Percentiles rank a stretch among this genome's conserved stretches.
Evolutionary conservation across 1,284 basidiomycete genomes (phyloP).

Genomic region (Stereum hirsutum): DNA sequence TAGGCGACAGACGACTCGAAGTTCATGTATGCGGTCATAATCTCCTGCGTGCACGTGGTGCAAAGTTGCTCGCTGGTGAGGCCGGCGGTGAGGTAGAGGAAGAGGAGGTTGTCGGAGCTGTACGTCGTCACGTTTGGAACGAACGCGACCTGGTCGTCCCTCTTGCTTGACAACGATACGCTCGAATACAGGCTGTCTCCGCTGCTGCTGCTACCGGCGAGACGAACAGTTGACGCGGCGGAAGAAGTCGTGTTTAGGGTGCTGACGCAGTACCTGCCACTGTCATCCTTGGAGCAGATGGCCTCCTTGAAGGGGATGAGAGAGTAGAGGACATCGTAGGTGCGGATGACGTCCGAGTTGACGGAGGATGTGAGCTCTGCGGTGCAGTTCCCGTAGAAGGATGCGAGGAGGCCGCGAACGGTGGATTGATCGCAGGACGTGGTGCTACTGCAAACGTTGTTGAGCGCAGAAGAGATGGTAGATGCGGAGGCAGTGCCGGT

Average conservation of each 20-base stretch:
- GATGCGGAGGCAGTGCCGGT: conserved; percentile 31
- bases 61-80: conserved; percentile 52
- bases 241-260: conserved; percentile 9
- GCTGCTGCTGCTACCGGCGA: neutral
- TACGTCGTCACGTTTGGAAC: conserved; percentile 65
- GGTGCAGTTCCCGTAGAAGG: conserved; percentile 64
- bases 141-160: conserved; percentile 21
- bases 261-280: conserved; percentile 56
- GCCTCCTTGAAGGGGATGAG: conserved; percentile 56
- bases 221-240: conserved; percentile 13
- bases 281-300: conserved; percentile 68
- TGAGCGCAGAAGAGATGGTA: conserved; percentile 43
- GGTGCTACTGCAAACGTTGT: conserved; percentile 43
- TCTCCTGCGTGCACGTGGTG: conserved; percentile 69
- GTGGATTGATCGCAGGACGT: conserved; percentile 46
- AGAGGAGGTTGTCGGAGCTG: conserved; percentile 56
- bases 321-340: conserved; percentile 77
- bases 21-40: conserved; percentile 67
- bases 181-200: neutral
- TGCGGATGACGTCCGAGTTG: conserved; percentile 39
- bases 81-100: conserved; percentile 64
- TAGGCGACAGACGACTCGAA: conserved; percentile 69
- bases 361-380: conserved; percentile 51
- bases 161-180: neutral
- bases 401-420: conserved; percentile 52